Evolutionary conservation across 176 grass and related monocot genomes (phyloP).

Genomic region (Avena insularis): DNA sequence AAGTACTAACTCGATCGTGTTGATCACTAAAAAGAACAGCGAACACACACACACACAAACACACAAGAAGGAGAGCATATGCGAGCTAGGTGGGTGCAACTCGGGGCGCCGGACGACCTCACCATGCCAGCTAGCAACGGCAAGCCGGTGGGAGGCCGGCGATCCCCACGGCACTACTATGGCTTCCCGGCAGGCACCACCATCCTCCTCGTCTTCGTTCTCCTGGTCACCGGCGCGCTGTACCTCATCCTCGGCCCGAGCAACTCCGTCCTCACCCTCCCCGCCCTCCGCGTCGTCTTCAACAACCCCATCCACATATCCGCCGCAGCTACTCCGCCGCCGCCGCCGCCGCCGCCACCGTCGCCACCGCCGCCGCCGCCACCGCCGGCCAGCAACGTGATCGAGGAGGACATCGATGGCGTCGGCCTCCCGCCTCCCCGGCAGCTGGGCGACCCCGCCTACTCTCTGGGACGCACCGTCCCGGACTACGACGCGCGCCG

Average conservation of each 20-base stretch:
- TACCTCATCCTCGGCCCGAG: conserved; percentile 32
- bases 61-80: conserved; percentile 10
- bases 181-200: not conserved
- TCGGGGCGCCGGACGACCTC: not conserved
- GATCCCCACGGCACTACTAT: conserved; percentile 15
- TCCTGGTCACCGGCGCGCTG: conserved; percentile 25
- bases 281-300: conserved; percentile 45
- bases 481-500: conserved; percentile 74
- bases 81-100: not conserved
- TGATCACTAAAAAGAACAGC: not conserved
- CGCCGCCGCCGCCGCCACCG: not conserved
- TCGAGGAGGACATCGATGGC: conserved; percentile 39
- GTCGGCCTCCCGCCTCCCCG: conserved; percentile 49
- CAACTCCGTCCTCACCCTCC: conserved; percentile 31
- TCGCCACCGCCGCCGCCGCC: too few species aligned
- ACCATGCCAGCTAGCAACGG: not conserved
- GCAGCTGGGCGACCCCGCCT: conserved; percentile 62
- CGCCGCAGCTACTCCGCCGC: not conserved
- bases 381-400: conserved; percentile 21
- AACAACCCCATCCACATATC: not conserved
- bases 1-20: too few species aligned
- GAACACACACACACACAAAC: not conserved
- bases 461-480: conserved; percentile 73
- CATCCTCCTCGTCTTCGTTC: not conserved
- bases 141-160: not conserved